These are phyloP conservation scores for Sideroxylon spinosum DNA, from an alignment of 179 eudicot species.

Conservation along the genomic window DNA sequence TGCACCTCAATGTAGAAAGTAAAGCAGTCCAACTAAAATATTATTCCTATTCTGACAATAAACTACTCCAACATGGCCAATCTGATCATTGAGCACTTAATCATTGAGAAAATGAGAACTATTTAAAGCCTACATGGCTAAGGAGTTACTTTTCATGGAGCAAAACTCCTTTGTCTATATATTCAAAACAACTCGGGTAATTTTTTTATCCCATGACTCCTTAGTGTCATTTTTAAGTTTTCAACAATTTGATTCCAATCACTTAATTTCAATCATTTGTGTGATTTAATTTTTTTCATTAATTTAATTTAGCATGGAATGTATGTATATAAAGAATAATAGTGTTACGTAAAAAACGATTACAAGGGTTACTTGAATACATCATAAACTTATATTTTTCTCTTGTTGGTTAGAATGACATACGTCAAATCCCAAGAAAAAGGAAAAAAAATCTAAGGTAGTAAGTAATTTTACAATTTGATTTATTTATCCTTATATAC, in stretches of 20 bases:
- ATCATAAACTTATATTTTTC: too few relatives aligned
- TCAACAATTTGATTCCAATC: background rate
- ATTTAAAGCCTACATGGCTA: slow-evolving; percentile 16
- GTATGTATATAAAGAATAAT: too few relatives aligned
- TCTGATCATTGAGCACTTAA: slow-evolving; percentile 11
- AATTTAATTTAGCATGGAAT: too few relatives aligned
- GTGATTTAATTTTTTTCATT: too few relatives aligned
- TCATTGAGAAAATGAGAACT: slow-evolving; percentile 15
- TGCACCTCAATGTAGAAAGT: slow-evolving; percentile 8
- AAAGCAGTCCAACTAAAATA: background rate
- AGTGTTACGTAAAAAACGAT: too few relatives aligned
- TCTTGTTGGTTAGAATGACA: too few relatives aligned
- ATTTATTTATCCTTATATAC: too few relatives aligned
- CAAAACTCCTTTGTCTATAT: slow-evolving; percentile 5
- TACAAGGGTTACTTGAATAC: too few relatives aligned
- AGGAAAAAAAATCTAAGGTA: too few relatives aligned
- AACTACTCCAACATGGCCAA: background rate
- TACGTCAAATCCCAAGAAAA: too few relatives aligned
- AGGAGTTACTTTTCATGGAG: slow-evolving; percentile 15
- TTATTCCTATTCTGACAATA: background rate
- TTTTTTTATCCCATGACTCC: background rate
- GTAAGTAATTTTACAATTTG: too few relatives aligned
- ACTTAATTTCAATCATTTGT: too few relatives aligned
- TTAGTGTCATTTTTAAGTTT: background rate
- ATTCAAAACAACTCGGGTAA: slow-evolving; percentile 18